Base-by-base conservation (phyloP, 176 grass and related monocot genomes). In the Elaeis guineensis region DNA sequence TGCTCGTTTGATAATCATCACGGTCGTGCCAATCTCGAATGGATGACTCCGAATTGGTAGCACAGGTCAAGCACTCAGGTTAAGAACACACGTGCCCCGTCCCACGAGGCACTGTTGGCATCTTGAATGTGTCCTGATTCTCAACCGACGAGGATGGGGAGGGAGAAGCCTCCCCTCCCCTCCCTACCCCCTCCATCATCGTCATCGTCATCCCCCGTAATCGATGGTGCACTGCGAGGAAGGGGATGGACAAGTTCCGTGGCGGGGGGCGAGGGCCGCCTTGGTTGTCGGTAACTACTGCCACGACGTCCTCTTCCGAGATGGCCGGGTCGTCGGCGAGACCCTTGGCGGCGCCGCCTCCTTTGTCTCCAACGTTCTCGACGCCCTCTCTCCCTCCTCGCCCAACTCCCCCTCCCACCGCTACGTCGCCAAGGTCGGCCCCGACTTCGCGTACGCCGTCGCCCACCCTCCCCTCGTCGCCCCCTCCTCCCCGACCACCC, bases 261-360 rank as follows among this genome's bases (percentile, higher is more conserved):
- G 63, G 78, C 6, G 69, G 35, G 35, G 2, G 11, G 11, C 35
- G 1, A 44, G 35, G 35, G 35, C 11, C 11, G 35, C 35, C 35
- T 44, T 91, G 25, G 69, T 97, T 62, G 81, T 92, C 59, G 93
- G 93, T 16, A 98, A 83, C 84, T 98, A 98, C 78, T 98, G 93
- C 70, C 93, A 98, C 84, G 93, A 98, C 64, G 87, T 98, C 19
- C 81, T 92, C 51, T 80, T 85, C 57, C 87, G 81, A 19, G 84
- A 72, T 18, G 81, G 73, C 24, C 55, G 50, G 55, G 54, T 80
- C 14, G 85, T 97, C 11, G 80, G 86, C n/a, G 62, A 98, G 58
- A 89, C 87, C 58, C 84, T 92, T 19, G 93, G 93, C 17, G 93
- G 93, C 1, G 87, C 87, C 16, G 87, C 73, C 7, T 75, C 93